phyloP scores from a whole-genome alignment of 2,329 filamentous ascomycete genomes.

The Colletotrichum sp. region DNA sequence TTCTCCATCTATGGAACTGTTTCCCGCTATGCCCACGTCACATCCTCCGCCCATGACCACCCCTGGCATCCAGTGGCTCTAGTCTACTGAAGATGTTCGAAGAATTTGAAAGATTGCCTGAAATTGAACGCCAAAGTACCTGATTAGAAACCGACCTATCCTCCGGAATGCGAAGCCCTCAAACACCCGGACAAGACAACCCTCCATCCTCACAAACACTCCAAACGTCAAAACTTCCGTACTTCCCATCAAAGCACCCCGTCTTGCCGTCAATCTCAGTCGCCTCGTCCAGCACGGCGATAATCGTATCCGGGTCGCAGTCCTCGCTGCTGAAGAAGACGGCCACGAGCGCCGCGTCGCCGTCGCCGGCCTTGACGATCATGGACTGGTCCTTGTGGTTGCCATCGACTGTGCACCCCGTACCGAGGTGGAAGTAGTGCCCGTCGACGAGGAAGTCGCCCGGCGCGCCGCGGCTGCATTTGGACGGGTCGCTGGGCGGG shows the following conservation, averaged over 20 bases:
- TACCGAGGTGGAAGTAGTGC: not conserved
- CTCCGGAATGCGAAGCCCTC: too few species aligned
- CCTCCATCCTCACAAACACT: not conserved
- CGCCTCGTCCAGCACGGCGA: not conserved
- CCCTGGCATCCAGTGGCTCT: too few species aligned
- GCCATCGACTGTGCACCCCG: not conserved
- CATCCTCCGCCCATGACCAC: too few species aligned
- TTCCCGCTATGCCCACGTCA: too few species aligned
- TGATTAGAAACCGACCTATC: too few species aligned
- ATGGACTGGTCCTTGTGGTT: not conserved
- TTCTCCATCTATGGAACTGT: too few species aligned
- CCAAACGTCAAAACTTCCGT: not conserved
- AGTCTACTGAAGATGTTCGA: too few species aligned
- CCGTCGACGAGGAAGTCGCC: not conserved
- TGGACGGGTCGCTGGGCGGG: not conserved
- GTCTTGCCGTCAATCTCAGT: not conserved
- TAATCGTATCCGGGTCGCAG: not conserved
- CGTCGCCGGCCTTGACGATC: not conserved
- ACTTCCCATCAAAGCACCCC: not conserved
- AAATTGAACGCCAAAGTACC: too few species aligned
- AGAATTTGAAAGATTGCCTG: too few species aligned
- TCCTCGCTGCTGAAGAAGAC: not conserved
- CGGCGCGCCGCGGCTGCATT: not conserved
- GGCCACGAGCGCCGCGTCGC: not conserved
- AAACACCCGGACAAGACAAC: not conserved